Conservation (phyloP, 2,329 filamentous ascomycete species). For the Aspergillus sergii region DNA sequence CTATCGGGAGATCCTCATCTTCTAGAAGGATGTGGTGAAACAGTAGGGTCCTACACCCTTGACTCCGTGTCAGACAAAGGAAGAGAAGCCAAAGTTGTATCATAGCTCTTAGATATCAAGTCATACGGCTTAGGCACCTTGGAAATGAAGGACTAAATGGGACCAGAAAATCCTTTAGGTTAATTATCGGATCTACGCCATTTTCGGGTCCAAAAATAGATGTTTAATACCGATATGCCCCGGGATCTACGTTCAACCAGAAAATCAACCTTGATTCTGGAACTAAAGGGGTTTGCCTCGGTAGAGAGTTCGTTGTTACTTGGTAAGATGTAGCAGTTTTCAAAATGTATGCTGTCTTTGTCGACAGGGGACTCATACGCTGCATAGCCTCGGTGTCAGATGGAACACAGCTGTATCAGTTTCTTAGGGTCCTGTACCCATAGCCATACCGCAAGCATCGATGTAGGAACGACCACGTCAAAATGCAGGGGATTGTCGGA, state of each 20-base stretch:
- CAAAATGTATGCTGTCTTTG: accelerated
- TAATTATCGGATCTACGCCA: neutral
- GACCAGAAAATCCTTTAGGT: neutral
- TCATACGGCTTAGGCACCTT: neutral
- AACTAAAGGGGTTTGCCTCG: neutral
- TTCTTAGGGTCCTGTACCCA: neutral
- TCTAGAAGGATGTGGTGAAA: neutral
- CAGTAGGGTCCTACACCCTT: neutral
- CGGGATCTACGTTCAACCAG: neutral
- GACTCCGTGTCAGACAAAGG: neutral
- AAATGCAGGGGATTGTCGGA: neutral
- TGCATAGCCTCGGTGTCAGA: neutral
- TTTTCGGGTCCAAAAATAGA: neutral
- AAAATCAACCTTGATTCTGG: neutral
- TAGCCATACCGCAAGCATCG: neutral
- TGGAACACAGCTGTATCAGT: neutral
- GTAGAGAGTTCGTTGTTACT: neutral
- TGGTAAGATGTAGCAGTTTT: neutral
- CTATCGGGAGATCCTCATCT: neutral
- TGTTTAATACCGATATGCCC: neutral
- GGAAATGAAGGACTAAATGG: neutral
- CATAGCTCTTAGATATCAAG: neutral
- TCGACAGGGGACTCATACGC: neutral
- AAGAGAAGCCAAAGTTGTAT: neutral
- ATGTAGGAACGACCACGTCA: neutral